A percentile compares a stretch with the other conserved stretches of the same genome.
phyloP scores from a whole-genome alignment of 2,329 filamentous ascomycete species.

The Trichoderma polysporum region DNA sequence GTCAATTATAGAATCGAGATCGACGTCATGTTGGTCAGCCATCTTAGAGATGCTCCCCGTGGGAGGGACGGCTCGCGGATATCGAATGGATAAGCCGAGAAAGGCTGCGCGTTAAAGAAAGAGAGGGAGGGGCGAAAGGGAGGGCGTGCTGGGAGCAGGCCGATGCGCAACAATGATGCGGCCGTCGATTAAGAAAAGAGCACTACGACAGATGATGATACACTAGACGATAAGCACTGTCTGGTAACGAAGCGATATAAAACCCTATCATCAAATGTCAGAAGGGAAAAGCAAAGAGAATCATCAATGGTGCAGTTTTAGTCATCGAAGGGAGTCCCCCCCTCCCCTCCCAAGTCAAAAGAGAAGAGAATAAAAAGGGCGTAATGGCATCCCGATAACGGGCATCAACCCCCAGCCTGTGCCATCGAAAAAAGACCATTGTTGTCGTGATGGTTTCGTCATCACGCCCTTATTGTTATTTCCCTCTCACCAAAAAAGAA shows the following conservation, averaged over 20 bases:
- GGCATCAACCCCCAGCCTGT: neutral
- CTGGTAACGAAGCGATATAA: constrained; percentile 4
- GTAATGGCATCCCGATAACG: neutral
- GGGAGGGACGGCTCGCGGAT: constrained; percentile 38
- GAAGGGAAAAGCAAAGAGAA: neutral
- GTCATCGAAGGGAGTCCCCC: neutral
- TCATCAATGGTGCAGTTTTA: constrained; percentile 5
- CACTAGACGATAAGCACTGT: constrained; percentile 32
- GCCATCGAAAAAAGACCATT: constrained; percentile 1
- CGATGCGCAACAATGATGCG: constrained; percentile 31
- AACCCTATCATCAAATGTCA: constrained; percentile 6
- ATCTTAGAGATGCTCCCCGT: constrained; percentile 45
- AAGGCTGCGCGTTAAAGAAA: constrained; percentile 28
- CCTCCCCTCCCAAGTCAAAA: neutral
- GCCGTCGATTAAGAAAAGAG: constrained; percentile 28
- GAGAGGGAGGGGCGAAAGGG: neutral
- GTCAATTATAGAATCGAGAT: constrained; percentile 99
- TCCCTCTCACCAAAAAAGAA: neutral
- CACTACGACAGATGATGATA: constrained; percentile 30
- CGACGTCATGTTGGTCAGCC: constrained; percentile 79
- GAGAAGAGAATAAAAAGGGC: neutral
- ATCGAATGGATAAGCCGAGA: constrained; percentile 32
- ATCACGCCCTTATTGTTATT: neutral
- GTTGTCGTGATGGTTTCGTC: neutral
- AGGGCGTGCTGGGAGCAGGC: constrained; percentile 29